phyloP scores from a whole-genome alignment of 2,329 filamentous ascomycete species.

The Exophiala sp. region DNA sequence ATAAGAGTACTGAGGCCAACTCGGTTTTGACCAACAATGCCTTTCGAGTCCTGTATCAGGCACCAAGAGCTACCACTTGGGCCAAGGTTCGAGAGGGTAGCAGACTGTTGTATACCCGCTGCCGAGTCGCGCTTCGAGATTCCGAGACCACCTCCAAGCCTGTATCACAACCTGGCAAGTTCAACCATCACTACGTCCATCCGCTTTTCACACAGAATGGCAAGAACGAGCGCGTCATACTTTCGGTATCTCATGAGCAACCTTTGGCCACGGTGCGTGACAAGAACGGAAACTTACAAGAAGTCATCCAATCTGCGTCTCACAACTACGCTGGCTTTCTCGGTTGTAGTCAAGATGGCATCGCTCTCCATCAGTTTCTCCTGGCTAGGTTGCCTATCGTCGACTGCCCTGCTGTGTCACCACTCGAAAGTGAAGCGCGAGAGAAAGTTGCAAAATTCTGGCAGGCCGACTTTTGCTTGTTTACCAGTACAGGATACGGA shows the following conservation, averaged over 20 bases:
- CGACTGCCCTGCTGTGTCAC: neutral
- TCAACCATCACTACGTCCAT: constrained; percentile 9
- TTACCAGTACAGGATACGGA: constrained; percentile 9
- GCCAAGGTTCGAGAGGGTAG: neutral
- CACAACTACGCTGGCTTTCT: constrained; percentile 16
- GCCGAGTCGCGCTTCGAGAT: neutral
- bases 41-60: too few relatives aligned
- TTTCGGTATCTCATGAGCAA: neutral
- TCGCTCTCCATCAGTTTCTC: neutral
- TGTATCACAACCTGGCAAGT: constrained; percentile 4
- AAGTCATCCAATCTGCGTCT: constrained; percentile 11
- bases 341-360: neutral
- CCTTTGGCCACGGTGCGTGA: constrained; percentile 1
- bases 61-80: too few relatives aligned
- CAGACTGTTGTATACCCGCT: constrained; percentile 1
- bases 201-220: constrained; percentile 7
- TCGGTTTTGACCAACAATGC: too few relatives aligned
- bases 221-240: constrained; percentile 9
- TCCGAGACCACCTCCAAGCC: neutral
- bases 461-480: constrained; percentile 7
- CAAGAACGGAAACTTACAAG: neutral
- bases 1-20: too few relatives aligned
- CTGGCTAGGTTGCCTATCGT: constrained; percentile 4
- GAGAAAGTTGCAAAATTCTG: constrained; percentile 3
- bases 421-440: constrained; percentile 1